Conservation (phyloP, 1,284 basidiomycete genomes). For the Somion occarium region DNA sequence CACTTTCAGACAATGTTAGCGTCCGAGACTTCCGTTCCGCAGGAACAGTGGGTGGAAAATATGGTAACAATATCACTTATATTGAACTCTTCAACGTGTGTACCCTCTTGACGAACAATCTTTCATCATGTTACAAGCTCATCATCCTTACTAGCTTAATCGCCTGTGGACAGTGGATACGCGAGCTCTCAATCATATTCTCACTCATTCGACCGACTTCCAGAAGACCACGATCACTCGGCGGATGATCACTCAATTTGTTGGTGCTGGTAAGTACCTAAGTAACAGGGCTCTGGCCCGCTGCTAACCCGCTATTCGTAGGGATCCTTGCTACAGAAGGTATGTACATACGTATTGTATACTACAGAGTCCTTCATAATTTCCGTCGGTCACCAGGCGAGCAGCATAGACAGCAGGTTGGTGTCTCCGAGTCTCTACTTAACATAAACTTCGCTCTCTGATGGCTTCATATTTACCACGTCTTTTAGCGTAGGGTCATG, state of each 20-base stretch:
- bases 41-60: slow-evolving; percentile 15
- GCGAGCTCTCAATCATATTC: slow-evolving; percentile 33
- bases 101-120: neutral
- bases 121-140: neutral
- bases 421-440: neutral
- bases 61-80: slow-evolving; percentile 15
- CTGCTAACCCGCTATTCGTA: neutral
- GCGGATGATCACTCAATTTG: slow-evolving; percentile 16
- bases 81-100: slow-evolving; percentile 11
- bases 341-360: neutral
- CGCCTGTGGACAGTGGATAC: slow-evolving; percentile 30
- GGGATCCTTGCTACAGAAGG: slow-evolving; percentile 7
- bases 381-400: neutral
- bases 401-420: slow-evolving; percentile 9
- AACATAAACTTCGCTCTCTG: neutral
- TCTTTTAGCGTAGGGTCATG: slow-evolving; percentile 4
- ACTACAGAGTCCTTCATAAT: too few species aligned
- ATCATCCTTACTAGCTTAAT: slow-evolving; percentile 2
- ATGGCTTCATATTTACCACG: neutral
- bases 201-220: slow-evolving; percentile 30
- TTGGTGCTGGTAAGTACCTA: slow-evolving; percentile 25
- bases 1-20: slow-evolving; percentile 8
- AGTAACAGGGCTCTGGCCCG: neutral
- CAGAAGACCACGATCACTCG: slow-evolving; percentile 27
- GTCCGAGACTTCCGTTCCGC: slow-evolving; percentile 11